Base-by-base conservation (phyloP, 345 rosid genomes). In the Euphorbia lathyris region DNA sequence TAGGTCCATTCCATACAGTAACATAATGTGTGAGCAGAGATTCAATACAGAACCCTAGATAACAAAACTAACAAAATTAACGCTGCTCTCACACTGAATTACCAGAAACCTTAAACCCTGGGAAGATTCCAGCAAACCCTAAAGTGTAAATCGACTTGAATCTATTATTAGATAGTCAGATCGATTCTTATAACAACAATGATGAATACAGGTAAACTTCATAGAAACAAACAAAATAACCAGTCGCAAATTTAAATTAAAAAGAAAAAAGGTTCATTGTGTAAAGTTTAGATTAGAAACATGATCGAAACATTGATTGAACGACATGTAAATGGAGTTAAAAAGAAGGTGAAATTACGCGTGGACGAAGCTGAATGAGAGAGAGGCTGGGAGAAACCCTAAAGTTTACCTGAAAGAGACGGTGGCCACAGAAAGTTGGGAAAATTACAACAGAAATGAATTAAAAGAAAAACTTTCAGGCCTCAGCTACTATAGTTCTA, bases 351-450 rank as follows among this genome's bases (percentile, higher is more conserved):
- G 0, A 23, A 57, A 47, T 30, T 1, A 12, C 1, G 19, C 13
- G 4, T 7, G 22, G 0, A 27, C 2, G 29, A 19, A 47, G 19
- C 7, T 14, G 10, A 1, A 45, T 0, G 50, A 16, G 16, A 45
- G 14, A 26, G 65, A 45, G 36, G 50, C 29, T 9, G 32, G 13
- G 36, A 61, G 47, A 70, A 75, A 72, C 76, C 74, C 74, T 73
- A 62, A 48, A 25, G 73, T 64, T 71, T 69, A 83, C 87, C 84
- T 76, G 74, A 8, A 26, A 72, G 51, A 77, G 53, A 70, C 36
- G 65, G 75, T 40, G 77, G 76, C 83, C 81, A 79, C 83, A 63
- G 56, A 60, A 72, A 63, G 27, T 2, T 47, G 11, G 43, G 16
- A 48, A 12, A 25, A 9, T 58, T 62, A 68, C 40, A 34, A 0